Base-by-base conservation (phyloP, 2,329 filamentous ascomycete genomes). In the Aspergillus fumigatiaffinis region DNA sequence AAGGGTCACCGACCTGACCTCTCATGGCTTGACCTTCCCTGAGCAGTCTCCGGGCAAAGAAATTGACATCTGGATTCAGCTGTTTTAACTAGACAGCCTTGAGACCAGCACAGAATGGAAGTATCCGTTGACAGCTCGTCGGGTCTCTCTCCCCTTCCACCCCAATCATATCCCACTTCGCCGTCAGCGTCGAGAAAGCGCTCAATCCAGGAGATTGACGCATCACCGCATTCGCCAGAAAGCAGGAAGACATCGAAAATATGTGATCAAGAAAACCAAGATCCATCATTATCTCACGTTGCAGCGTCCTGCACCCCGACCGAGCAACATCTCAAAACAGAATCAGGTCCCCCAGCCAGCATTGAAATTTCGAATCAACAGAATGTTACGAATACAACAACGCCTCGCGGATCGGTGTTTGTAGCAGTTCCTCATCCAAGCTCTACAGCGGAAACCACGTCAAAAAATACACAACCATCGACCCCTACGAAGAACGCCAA, bases 121-220 rank as follows among this genome's bases (percentile, higher is more conserved):
- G 52, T 55, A 10, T 56, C 57, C 44, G 64, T 68, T 64, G 65
- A 70, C 7, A 53, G 59, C 17, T 65, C 52, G 38, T 56, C 65
- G 54, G 55, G 54, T 25, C 58, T 70, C 12, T 63, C 64, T 1
- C 63, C 65, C n/a, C 57, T 64, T 21, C 61, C 59, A 9, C 55
- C 60, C 2, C 59, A 56, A 9, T 48, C 64, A 4, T 58, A 64
- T n/a, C 53, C 60, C 1, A 44, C 56, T 7, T 60, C 64, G 3
- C 60, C 68, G 17, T 20, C 61, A 52, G 29, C 51, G 28, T 57
- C 69, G 4, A 61, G 66, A 41, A 73, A 74, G 55, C 64, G 68
- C 12, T 66, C 68, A 1, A 66, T 72, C 17, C 61, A 72, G 21
- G 70, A 73, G 35, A 51, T 69, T 12, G 65, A 68, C 35, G 51